A percentile compares a stretch with the other conserved stretches of the same genome.
These are phyloP conservation scores for Hypoxylon sp. DNA, from an alignment of 2,329 filamentous ascomycete genomes.

Conservation along the genomic window DNA sequence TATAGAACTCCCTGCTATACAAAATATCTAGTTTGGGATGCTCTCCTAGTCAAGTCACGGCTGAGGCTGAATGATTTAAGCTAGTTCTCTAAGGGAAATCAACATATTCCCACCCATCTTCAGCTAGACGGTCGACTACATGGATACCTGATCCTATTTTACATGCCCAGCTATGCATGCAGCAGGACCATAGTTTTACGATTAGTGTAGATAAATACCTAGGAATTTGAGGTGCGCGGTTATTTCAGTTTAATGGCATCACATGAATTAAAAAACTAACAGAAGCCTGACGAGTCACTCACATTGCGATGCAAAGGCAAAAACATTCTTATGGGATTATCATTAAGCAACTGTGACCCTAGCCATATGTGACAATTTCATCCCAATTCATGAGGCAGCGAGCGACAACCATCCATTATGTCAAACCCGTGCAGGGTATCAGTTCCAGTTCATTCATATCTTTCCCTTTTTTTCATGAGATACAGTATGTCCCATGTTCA, in stretches of 20 bases:
- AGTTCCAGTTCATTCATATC: constrained; percentile 28
- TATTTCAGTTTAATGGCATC: not conserved
- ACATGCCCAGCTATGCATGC: not conserved
- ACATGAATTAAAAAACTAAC: not conserved
- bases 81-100: not conserved
- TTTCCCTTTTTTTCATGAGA: constrained; percentile 14
- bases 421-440: constrained; percentile 41
- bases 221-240: not conserved
- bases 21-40: not conserved
- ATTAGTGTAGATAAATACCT: not conserved
- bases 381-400: constrained; percentile 33
- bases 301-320: constrained; percentile 5
- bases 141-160: not conserved
- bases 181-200: not conserved
- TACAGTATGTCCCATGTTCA: constrained; percentile 18
- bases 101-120: not conserved
- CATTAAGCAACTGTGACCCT: constrained; percentile 20
- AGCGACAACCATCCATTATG: constrained; percentile 38
- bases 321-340: constrained; percentile 15
- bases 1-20: not conserved
- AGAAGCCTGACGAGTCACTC: not conserved
- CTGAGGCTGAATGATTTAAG: not conserved
- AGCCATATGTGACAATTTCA: constrained; percentile 28
- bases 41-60: not conserved
- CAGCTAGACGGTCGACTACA: not conserved